Evolutionary conservation across 2,329 filamentous ascomycete species (phyloP), one percentile per base, ranked within the genome.

Genomic region (Pseudocercospora fuligena): DNA sequence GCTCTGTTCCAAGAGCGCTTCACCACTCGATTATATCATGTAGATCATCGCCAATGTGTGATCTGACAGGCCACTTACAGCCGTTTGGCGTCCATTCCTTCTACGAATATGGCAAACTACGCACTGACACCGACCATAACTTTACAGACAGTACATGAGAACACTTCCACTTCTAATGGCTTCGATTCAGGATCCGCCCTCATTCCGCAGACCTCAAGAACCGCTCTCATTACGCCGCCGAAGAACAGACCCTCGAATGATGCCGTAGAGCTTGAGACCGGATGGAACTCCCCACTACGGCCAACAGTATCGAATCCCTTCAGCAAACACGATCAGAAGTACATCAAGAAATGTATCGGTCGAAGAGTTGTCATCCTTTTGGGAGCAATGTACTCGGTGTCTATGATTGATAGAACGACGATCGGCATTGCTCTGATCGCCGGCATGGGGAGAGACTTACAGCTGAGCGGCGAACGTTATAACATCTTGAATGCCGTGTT

Each of bases 41-140:
- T n/a, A 40, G 11, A 36, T 16, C 2, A 40, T 40, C 14, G 14
- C 36, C 36, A 40, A 40, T 40, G 14, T 16, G 36, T 40, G 14
- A 40, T 40, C 36, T 40, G 36, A 40, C 36, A n/a, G 36, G 36
- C 36, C 36, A 40, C 36, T 40, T 49, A 19, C 11, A 61, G 59
- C 59, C 40, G 19, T 31, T 25, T 36, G 46, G 59, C 59, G 59
- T 61, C 59, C 59, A 61, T 21, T 61, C 59, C 23, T 61, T 51
- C 14, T 19, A 19, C 59, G 14, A 61, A 53, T 3, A 61, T 61
- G 59, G 29, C 59, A 16, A 33, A 12, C 21, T 61, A 61, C 16
- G 16, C 21, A 21, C 46, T 61, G 14, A 51, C 21, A 51, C 59
- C 58, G 19, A 21, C 47, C 1, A 19, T n/a, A 19, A n/a, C 51